A percentile compares a stretch with the other conserved stretches of the same genome.
phyloP scores from a whole-genome alignment of 768 basidiomycete species.

The Trametes cubensis region DNA sequence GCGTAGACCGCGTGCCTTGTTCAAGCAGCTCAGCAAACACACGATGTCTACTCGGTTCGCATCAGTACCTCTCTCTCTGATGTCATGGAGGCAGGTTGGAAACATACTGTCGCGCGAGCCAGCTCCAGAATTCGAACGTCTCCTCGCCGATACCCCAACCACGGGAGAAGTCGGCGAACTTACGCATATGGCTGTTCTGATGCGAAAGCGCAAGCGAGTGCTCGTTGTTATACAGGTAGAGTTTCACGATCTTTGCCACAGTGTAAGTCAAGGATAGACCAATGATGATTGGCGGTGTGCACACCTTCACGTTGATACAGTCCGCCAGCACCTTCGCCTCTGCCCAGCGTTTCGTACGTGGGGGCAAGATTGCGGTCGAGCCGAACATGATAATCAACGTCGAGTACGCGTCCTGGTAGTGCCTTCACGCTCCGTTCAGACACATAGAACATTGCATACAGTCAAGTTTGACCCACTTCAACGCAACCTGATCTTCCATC shows the following conservation, averaged over 20 bases:
- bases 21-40: slow-evolving; percentile 90
- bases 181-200: slow-evolving; percentile 82
- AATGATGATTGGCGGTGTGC: slow-evolving; percentile 1
- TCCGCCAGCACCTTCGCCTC: slow-evolving; percentile 98
- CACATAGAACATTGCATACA: slow-evolving; percentile 17
- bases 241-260: slow-evolving; percentile 70
- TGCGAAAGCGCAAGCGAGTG: slow-evolving; percentile 78
- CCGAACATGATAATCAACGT: slow-evolving; percentile 86
- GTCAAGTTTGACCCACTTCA: slow-evolving; percentile 63
- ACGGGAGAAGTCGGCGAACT: slow-evolving; percentile 83
- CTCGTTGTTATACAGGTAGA: slow-evolving; percentile 91
- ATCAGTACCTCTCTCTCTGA: background rate
- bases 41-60: slow-evolving; percentile 60
- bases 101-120: slow-evolving; percentile 88
- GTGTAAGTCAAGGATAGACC: background rate
- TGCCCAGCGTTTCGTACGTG: slow-evolving; percentile 96
- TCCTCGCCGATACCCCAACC: slow-evolving; percentile 97
- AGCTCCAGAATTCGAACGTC: slow-evolving; percentile 97
- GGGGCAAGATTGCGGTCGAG: slow-evolving; percentile 82
- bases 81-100: background rate
- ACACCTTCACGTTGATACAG: slow-evolving; percentile 87
- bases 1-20: slow-evolving; percentile 66
- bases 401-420: slow-evolving; percentile 93
- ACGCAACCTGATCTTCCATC: slow-evolving; percentile 87
- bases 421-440: slow-evolving; percentile 43